These are phyloP conservation scores for Tetragonia tetragonoides DNA, from an alignment of 148 eudicot species.

Conservation along the genomic window DNA sequence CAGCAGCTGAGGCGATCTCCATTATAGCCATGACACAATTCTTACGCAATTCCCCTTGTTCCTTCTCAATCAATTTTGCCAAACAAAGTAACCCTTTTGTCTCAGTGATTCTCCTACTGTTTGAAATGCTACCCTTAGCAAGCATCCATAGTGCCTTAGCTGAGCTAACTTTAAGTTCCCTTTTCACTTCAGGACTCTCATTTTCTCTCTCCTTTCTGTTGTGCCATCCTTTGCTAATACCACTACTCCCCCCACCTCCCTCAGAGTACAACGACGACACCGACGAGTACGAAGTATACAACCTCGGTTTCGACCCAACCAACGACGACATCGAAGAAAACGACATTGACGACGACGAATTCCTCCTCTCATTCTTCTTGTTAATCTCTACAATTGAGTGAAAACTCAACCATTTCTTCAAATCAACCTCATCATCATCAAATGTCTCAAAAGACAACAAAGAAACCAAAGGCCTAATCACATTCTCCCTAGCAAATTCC, in stretches of 20 bases:
- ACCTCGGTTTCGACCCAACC: not conserved
- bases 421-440: slow-evolving; percentile 36
- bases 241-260: slow-evolving; percentile 25
- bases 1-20: slow-evolving; percentile 77
- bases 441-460: slow-evolving; percentile 56
- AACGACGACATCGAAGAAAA: slow-evolving; percentile 25
- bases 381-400: slow-evolving; percentile 52
- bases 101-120: slow-evolving; percentile 69
- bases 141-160: slow-evolving; percentile 74
- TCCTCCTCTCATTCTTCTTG: slow-evolving; percentile 39
- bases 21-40: slow-evolving; percentile 70
- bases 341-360: slow-evolving; percentile 21
- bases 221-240: slow-evolving; percentile 36
- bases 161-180: slow-evolving; percentile 54
- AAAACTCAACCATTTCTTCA: slow-evolving; percentile 39
- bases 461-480: slow-evolving; percentile 62
- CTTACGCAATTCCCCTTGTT: slow-evolving; percentile 46
- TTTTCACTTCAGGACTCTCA: slow-evolving; percentile 58
- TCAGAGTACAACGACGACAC: slow-evolving; percentile 35
- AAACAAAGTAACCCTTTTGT: slow-evolving; percentile 84
- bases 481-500: slow-evolving; percentile 76
- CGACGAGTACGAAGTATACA: slow-evolving; percentile 31
- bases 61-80: slow-evolving; percentile 67
- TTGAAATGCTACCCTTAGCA: slow-evolving; percentile 53
- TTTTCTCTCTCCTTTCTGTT: slow-evolving; percentile 62